A percentile compares a stretch with the other conserved stretches of the same genome.
These are phyloP conservation scores for Neonectria neomacrospora DNA, from an alignment of 2,329 filamentous ascomycete species.

Conservation along the genomic window DNA sequence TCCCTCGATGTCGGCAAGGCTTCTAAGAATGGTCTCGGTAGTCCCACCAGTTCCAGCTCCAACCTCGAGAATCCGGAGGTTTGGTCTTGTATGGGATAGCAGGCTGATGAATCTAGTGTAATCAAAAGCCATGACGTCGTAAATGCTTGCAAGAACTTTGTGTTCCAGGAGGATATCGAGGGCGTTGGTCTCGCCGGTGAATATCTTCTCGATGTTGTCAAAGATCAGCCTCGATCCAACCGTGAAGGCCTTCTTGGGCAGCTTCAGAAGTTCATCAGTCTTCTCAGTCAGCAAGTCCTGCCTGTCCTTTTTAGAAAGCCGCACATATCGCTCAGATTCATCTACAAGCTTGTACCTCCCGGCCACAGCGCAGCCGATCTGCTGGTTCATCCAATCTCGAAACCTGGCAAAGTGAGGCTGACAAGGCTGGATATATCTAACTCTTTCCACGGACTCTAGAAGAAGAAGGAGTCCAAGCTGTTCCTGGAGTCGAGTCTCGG, in stretches of 20 bases:
- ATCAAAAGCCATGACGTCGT: conserved; percentile 15
- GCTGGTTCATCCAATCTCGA: conserved; percentile 20
- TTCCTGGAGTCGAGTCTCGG: conserved; percentile 8
- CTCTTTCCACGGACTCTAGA: conserved; percentile 4
- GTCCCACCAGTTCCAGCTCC: conserved; percentile 52
- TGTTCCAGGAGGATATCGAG: conserved; percentile 18
- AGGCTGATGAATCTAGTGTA: conserved; percentile 10
- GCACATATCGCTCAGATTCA: background rate
- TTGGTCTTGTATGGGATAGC: conserved; percentile 48
- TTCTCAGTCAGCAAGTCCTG: conserved; percentile 6
- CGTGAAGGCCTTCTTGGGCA: conserved; percentile 3
- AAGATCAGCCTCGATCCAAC: conserved; percentile 12
- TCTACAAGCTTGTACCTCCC: conserved; percentile 50
- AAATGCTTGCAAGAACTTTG: conserved; percentile 7
- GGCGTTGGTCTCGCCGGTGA: conserved; percentile 12
- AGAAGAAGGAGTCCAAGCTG: conserved; percentile 15
- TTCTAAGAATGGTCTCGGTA: conserved; percentile 17
- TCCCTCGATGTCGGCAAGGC: background rate
- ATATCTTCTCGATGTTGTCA: conserved; percentile 9
- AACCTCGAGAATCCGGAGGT: conserved; percentile 52
- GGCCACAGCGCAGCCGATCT: conserved; percentile 10
- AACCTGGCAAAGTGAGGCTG: conserved; percentile 22
- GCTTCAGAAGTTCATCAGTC: background rate
- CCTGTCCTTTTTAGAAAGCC: background rate
- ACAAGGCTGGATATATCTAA: conserved; percentile 16